These are phyloP conservation scores for Boletus mariae DNA, from an alignment of 1,284 basidiomycete species.

Conservation along the genomic window DNA sequence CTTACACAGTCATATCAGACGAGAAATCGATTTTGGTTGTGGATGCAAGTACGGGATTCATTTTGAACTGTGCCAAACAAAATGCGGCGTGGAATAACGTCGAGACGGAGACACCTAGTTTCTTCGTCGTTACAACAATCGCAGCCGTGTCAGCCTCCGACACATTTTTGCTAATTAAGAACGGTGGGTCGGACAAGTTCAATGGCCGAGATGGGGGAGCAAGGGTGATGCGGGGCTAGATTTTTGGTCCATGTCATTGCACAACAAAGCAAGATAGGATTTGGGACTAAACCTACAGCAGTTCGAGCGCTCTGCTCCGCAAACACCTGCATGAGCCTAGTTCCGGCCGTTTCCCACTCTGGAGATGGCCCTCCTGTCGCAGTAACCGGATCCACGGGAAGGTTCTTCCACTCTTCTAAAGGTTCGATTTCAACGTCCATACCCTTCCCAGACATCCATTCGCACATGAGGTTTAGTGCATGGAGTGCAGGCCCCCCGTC, in stretches of 20 bases:
- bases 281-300: slow-evolving; percentile 5
- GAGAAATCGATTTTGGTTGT: slow-evolving; percentile 20
- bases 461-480: slow-evolving; percentile 23
- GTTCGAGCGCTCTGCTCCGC: slow-evolving; percentile 8
- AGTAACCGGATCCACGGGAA: slow-evolving; percentile 21
- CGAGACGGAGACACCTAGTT: slow-evolving; percentile 17
- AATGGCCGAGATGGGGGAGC: slow-evolving; percentile 13
- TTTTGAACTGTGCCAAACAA: slow-evolving; percentile 18
- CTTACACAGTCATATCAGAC: slow-evolving; percentile 14
- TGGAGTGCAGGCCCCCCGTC: slow-evolving; percentile 17
- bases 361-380: slow-evolving; percentile 16
- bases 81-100: slow-evolving; percentile 21
- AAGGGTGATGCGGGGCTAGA: slow-evolving; percentile 14
- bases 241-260: not conserved
- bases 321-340: slow-evolving; percentile 9
- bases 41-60: slow-evolving; percentile 18
- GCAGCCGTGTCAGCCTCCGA: slow-evolving; percentile 16
- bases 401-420: slow-evolving; percentile 23
- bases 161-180: slow-evolving; percentile 1
- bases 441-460: slow-evolving; percentile 22
- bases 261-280: not conserved
- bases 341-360: slow-evolving; percentile 16
- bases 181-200: slow-evolving; percentile 10
- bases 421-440: slow-evolving; percentile 12
- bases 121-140: slow-evolving; percentile 9